Evolutionary conservation across 1,139 yeast genomes (phyloP).

Genomic region (Torulaspora globosa): DNA sequence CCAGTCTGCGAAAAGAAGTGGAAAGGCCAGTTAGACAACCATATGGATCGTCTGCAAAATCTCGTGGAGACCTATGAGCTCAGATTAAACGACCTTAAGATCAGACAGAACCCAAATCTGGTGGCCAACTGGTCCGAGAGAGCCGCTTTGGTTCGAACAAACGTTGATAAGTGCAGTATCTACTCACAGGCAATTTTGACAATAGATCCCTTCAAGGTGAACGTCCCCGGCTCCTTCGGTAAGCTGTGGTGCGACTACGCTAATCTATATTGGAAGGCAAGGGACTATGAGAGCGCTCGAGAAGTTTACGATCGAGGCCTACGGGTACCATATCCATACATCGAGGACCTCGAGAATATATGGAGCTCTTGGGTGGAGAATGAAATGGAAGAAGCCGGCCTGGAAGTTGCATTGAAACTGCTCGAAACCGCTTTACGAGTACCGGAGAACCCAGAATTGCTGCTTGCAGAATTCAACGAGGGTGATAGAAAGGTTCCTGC

Average conservation of each 20-base stretch:
- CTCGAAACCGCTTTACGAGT: conserved; percentile 49
- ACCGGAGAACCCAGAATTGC: conserved; percentile 37
- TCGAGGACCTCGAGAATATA: conserved; percentile 62
- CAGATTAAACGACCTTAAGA: conserved; percentile 58
- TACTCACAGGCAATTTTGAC: conserved; percentile 65
- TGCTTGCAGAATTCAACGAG: conserved; percentile 27
- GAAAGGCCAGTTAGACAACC: conserved; percentile 38
- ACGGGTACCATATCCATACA: conserved; percentile 61
- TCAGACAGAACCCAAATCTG: conserved; percentile 60
- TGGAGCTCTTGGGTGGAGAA: conserved; percentile 63
- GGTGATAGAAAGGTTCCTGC: conserved; percentile 44
- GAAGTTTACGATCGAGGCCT: conserved; percentile 61
- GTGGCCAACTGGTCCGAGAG: conserved; percentile 68
- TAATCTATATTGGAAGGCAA: conserved; percentile 51
- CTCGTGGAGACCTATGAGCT: conserved; percentile 54
- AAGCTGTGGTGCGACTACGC: conserved; percentile 72
- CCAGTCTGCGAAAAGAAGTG: conserved; percentile 12
- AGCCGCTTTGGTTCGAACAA: conserved; percentile 43
- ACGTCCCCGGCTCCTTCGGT: conserved; percentile 42
- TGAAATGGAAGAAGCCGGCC: conserved; percentile 51
- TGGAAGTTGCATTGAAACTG: conserved; percentile 51
- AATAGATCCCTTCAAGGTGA: conserved; percentile 59
- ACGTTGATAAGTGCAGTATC: conserved; percentile 48
- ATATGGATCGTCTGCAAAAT: conserved; percentile 51
- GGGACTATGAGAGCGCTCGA: conserved; percentile 59